A percentile compares a stretch with the other conserved stretches of the same genome.
phyloP scores from a whole-genome alignment of 805 yeast genomes.

The Yarrowia yakushimensis region DNA sequence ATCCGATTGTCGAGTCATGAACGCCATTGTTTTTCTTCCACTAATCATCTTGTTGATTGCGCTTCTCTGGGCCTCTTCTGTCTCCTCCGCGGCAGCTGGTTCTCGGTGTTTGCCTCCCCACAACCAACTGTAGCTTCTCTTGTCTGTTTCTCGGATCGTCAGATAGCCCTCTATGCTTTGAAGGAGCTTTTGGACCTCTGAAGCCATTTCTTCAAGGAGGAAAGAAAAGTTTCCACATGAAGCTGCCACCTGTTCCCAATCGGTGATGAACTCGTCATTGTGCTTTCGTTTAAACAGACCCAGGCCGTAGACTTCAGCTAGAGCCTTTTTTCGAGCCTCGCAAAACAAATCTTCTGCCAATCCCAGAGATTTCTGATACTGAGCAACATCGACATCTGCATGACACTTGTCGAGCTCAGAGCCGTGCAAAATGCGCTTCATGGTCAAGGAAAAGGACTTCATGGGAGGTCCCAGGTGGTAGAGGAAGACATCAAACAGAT shows the following conservation, averaged over 20 bases:
- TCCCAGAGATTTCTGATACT: conserved; percentile 43
- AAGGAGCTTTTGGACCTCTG: conserved; percentile 51
- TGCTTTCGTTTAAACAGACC: conserved; percentile 46
- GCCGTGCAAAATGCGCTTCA: conserved; percentile 57
- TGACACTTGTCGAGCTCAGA: conserved; percentile 17
- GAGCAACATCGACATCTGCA: conserved; percentile 35
- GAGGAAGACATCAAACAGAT: conserved; percentile 63
- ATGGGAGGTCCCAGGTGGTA: conserved; percentile 69
- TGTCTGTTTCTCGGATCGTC: conserved; percentile 10
- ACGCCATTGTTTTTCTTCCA: conserved; percentile 10
- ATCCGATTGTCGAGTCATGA: conserved; percentile 14
- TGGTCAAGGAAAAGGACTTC: conserved; percentile 60
- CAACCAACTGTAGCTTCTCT: conserved; percentile 50
- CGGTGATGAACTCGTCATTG: conserved; percentile 44
- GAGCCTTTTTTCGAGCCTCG: conserved; percentile 53
- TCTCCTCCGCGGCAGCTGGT: background rate
- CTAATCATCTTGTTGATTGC: conserved; percentile 12
- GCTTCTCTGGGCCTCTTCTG: background rate
- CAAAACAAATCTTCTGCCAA: conserved; percentile 56
- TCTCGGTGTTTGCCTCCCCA: conserved; percentile 29
- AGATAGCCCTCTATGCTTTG: conserved; percentile 42
- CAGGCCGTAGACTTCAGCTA: conserved; percentile 56
- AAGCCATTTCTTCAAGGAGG: conserved; percentile 58
- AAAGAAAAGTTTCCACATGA: conserved; percentile 77
- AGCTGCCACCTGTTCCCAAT: conserved; percentile 79